phyloP scores from a whole-genome alignment of 148 eudicot species.

The Agrostemma githago region DNA sequence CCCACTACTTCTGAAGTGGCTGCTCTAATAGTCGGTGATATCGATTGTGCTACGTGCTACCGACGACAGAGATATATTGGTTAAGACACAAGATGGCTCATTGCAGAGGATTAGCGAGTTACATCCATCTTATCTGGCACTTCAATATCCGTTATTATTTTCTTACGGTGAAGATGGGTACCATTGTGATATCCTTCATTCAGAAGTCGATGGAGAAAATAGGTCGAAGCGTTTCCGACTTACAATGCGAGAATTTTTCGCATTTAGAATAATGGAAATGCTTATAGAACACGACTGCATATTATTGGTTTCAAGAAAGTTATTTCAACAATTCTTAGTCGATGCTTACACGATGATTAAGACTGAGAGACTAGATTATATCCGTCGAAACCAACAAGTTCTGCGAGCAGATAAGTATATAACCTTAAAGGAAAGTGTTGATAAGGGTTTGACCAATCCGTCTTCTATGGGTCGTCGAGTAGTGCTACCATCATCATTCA shows the following conservation, averaged over 20 bases:
- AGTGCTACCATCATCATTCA: too few relatives aligned
- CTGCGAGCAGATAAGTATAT: neutral
- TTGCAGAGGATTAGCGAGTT: too few relatives aligned
- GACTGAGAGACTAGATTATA: neutral
- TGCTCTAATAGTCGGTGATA: too few relatives aligned
- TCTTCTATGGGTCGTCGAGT: too few relatives aligned
- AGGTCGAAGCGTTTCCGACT: neutral
- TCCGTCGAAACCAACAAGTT: neutral
- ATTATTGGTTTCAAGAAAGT: neutral
- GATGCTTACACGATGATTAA: neutral
- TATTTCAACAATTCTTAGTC: neutral
- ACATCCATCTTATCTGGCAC: neutral
- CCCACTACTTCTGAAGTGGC: too few relatives aligned
- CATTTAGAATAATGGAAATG: neutral
- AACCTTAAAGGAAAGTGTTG: neutral
- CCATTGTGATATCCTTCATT: too few relatives aligned
- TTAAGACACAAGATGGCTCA: too few relatives aligned
- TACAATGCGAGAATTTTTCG: neutral
- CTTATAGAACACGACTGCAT: neutral
- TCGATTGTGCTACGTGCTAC: too few relatives aligned
- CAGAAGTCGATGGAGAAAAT: too few relatives aligned
- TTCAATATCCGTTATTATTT: neutral
- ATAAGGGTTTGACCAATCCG: neutral
- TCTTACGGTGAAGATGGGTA: too few relatives aligned
- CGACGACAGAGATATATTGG: too few relatives aligned